A percentile compares a stretch with the other conserved stretches of the same genome.
Conservation (phyloP, 306 rosid genomes). For the Vigna trinervia region DNA sequence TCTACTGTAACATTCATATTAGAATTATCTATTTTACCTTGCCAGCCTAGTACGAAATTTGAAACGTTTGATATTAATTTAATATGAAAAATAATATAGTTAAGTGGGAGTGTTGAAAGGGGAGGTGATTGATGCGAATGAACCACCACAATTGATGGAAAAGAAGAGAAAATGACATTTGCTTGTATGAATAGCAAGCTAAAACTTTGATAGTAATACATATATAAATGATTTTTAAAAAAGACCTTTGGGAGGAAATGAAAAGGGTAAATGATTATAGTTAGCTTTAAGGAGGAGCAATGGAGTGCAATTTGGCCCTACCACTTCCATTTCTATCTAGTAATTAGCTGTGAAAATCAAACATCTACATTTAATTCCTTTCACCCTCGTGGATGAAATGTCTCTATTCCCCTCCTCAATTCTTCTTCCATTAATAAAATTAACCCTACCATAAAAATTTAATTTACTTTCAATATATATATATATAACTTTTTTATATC, state of each 20-base stretch:
- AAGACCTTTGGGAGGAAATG: slow-evolving; percentile 42
- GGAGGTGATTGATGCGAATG: slow-evolving; percentile 67
- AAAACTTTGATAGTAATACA: slow-evolving; percentile 42
- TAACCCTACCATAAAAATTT: no score
- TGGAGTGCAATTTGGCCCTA: slow-evolving; percentile 65
- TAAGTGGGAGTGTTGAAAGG: slow-evolving; percentile 34
- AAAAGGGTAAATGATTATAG: slow-evolving; percentile 58
- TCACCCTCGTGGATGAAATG: not conserved
- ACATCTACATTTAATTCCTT: not conserved
- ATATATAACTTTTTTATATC: no score
- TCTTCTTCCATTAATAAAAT: no score
- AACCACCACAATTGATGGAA: slow-evolving; percentile 77
- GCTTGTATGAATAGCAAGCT: slow-evolving; percentile 90
- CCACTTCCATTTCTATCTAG: slow-evolving; percentile 41
- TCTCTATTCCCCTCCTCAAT: no score
- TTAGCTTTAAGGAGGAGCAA: slow-evolving; percentile 90
- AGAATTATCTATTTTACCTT: no score
- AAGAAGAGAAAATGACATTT: slow-evolving; percentile 60
- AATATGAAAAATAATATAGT: not conserved
- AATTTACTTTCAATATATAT: no score
- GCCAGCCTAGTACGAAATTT: slow-evolving; percentile 4
- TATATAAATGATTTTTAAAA: slow-evolving; percentile 48
- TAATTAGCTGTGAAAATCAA: slow-evolving; percentile 26
- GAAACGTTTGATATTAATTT: not conserved
- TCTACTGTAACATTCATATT: no score